phyloP scores from a whole-genome alignment of 1,139 yeast species.

The Saccharomyces hybrid region DNA sequence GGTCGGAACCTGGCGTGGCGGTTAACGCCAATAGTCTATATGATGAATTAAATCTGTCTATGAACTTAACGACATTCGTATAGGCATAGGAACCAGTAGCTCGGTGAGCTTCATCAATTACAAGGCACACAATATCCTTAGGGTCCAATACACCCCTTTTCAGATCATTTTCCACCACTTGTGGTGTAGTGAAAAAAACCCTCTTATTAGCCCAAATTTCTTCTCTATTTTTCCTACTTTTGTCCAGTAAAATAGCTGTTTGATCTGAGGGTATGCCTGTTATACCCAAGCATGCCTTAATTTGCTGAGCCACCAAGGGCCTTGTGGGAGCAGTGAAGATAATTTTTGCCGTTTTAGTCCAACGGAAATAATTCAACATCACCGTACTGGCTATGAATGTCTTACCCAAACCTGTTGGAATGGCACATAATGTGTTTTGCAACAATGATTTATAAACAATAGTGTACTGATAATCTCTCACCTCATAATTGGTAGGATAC shows the following conservation, averaged over 20 bases:
- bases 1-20: constrained; percentile 88
- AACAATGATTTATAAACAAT: constrained; percentile 68
- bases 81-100: constrained; percentile 88
- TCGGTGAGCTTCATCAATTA: constrained; percentile 93
- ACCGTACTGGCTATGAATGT: constrained; percentile 93
- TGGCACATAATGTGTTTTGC: constrained; percentile 73
- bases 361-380: constrained; percentile 79
- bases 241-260: constrained; percentile 77
- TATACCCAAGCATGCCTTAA: constrained; percentile 82
- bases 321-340: constrained; percentile 95
- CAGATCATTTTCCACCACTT: constrained; percentile 87
- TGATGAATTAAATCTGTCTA: constrained; percentile 55
- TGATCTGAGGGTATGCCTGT: constrained; percentile 73
- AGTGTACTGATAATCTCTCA: constrained; percentile 81
- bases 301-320: constrained; percentile 96
- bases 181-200: constrained; percentile 93
- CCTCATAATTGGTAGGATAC: constrained; percentile 78
- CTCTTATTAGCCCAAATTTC: constrained; percentile 69
- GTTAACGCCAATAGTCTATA: constrained; percentile 79
- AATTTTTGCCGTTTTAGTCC: constrained; percentile 73
- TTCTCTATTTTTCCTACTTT: constrained; percentile 53
- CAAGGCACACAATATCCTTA: constrained; percentile 61
- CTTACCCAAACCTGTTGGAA: constrained; percentile 97
- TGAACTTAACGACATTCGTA: constrained; percentile 64
- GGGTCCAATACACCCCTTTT: constrained; percentile 70